phyloP scores from a whole-genome alignment of 352 stramenopile genomes.

The Phytopythium boreale region DNA sequence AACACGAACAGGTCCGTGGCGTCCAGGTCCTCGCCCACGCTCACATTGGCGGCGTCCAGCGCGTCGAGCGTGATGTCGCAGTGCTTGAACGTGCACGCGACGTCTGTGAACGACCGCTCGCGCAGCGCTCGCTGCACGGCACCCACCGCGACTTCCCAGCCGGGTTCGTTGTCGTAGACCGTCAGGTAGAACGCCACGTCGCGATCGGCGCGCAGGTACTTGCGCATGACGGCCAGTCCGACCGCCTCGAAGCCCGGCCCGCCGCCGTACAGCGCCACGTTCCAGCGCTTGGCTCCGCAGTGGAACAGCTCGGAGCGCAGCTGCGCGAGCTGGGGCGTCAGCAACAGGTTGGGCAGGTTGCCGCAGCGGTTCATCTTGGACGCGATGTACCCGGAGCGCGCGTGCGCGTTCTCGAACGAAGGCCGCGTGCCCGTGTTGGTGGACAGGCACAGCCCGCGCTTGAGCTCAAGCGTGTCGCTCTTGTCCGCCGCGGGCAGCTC shows the following conservation, averaged over 20 bases:
- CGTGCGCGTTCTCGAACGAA: conserved; percentile 54
- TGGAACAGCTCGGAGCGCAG: conserved; percentile 56
- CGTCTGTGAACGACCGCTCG: conserved; percentile 16
- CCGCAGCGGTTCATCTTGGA: conserved; percentile 71
- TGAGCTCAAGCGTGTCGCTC: conserved; percentile 46
- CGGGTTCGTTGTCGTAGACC: conserved; percentile 72
- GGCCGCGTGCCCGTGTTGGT: conserved; percentile 65
- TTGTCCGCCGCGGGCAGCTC: conserved; percentile 27
- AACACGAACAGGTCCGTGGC: conserved; percentile 55
- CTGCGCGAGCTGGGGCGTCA: conserved; percentile 44
- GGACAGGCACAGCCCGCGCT: conserved; percentile 51
- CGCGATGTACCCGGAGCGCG: conserved; percentile 60
- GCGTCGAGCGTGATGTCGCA: conserved; percentile 65
- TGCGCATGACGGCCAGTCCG: conserved; percentile 50
- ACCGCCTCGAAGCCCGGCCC: conserved; percentile 55
- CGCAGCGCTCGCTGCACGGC: conserved; percentile 29
- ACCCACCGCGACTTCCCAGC: conserved; percentile 43
- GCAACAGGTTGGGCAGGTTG: conserved; percentile 57
- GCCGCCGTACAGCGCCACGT: conserved; percentile 58
- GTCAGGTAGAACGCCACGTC: conserved; percentile 45
- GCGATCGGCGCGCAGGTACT: conserved; percentile 38
- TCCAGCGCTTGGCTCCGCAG: conserved; percentile 16
- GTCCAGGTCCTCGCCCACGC: conserved; percentile 20
- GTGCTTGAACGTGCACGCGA: conserved; percentile 36
- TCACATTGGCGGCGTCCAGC: conserved; percentile 29